A percentile compares a stretch with the other conserved stretches of the same genome.
Conservation (phyloP, 352 stramenopile genomes). For the Globisporangium takayamanum region DNA sequence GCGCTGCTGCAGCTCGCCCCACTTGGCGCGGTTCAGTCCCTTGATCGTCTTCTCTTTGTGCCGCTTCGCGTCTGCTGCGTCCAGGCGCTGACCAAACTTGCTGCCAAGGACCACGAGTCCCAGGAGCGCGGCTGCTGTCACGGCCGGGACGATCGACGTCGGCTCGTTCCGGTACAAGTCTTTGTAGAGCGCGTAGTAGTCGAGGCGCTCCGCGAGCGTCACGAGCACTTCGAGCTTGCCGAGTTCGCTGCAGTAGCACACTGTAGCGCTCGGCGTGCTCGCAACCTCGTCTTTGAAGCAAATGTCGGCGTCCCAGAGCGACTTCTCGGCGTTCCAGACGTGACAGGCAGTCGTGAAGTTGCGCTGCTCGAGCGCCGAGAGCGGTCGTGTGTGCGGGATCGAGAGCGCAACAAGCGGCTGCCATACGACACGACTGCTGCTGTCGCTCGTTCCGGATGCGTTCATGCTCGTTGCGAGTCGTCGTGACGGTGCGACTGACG, state of each 20-base stretch:
- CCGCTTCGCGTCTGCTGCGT: constrained; percentile 25
- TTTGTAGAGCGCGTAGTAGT: constrained; percentile 46
- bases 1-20: constrained; percentile 50
- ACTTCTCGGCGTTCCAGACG: constrained; percentile 33
- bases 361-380: constrained; percentile 36
- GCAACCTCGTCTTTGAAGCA: constrained; percentile 53
- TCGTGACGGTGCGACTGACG: not conserved
- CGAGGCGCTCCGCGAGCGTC: constrained; percentile 51
- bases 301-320: constrained; percentile 35
- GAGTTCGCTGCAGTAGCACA: constrained; percentile 53
- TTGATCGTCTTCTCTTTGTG: constrained; percentile 56
- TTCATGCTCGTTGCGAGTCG: not conserved
- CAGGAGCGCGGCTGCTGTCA: constrained; percentile 35
- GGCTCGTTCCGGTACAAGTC: constrained; percentile 62
- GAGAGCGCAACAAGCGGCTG: constrained; percentile 35
- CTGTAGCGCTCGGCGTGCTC: constrained; percentile 32
- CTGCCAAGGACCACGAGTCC: constrained; percentile 25
- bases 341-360: constrained; percentile 62
- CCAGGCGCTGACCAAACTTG: constrained; percentile 26
- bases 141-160: constrained; percentile 35
- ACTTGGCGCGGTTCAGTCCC: constrained; percentile 55
- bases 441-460: no score
- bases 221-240: constrained; percentile 49
- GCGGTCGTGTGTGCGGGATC: constrained; percentile 37
- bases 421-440: constrained; percentile 15